Base-by-base conservation (phyloP, 2,329 filamentous ascomycete genomes). In the Falciphora oryzae region DNA sequence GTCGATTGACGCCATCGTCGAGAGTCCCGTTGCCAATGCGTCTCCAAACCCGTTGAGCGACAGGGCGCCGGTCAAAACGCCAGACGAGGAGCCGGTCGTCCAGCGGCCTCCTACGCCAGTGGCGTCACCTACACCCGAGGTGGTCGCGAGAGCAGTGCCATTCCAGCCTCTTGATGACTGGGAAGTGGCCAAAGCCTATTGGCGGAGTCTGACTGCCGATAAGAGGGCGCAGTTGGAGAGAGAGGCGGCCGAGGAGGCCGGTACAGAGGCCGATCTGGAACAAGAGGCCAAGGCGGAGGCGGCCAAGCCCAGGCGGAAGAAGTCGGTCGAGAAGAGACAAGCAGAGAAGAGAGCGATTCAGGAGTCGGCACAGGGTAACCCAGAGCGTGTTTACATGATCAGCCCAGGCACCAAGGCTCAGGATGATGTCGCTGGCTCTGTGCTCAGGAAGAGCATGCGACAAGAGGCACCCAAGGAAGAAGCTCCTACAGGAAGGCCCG, bases 1-100 rank as follows among this genome's bases (percentile, higher is more conserved):
- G 71, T 93, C 89, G 5, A 79, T 93, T 10, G 83, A 93, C 73
- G 90, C 90, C 14, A 84, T 93, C 11, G 82, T 92, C 1, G 84
- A 88, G 27, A 86, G 82, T 60, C 86, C 89, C 4, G 70, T 79
- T 1, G 67, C 73, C 44, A 69, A 71, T 59, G 32, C 65, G 31
- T 27, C 35, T 18, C 2, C 35, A 38, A 38, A 18, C 13, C 35
- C 35, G 35, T 11, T 18, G 16, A 16, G 35, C 35, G 35, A 38
- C 13, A 11, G 14, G 35, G 35, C 35, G 35, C 35, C 35, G 16
- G 14, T 18, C 35, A 18, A 18, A 38, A 14, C 18, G 35, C 16
- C 35, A 38, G 35, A 38, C 13, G 38, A 16, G 2, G 60, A 53
- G 53, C 16, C 35, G 3, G 14, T n/a, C n/a, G 13, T 28, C 27